A percentile compares a stretch with the other conserved stretches of the same genome.
These are phyloP conservation scores for Ogataea populi-albae DNA, from an alignment of 805 yeast genomes.

Conservation along the genomic window DNA sequence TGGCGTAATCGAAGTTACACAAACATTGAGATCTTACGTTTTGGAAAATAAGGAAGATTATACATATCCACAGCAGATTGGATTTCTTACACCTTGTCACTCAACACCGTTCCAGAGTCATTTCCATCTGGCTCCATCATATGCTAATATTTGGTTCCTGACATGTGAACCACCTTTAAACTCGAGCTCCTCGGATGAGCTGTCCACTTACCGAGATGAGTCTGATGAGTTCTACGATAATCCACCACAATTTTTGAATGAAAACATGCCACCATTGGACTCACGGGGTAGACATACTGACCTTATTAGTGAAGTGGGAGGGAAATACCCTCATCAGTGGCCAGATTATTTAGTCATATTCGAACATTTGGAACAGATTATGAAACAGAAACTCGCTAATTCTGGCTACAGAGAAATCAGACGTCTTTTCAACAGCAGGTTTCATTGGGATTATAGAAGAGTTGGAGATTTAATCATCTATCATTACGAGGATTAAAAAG, in stretches of 20 bases:
- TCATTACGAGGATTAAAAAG: conserved; percentile 8
- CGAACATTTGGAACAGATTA: conserved; percentile 52
- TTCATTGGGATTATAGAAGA: conserved; percentile 85
- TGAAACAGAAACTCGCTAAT: conserved; percentile 36
- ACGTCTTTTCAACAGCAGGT: conserved; percentile 71
- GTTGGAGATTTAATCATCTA: conserved; percentile 75
- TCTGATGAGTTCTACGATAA: conserved; percentile 79
- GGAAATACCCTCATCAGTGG: conserved; percentile 47
- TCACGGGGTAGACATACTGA: conserved; percentile 1
- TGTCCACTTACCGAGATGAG: conserved; percentile 68
- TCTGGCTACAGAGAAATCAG: conserved; percentile 43
- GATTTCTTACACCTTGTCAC: conserved; percentile 93
- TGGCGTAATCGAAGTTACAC: conserved; percentile 74
- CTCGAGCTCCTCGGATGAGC: conserved; percentile 28
- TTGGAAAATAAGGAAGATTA: conserved; percentile 19
- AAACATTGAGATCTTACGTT: conserved; percentile 41
- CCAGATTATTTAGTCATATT: conserved; percentile 74
- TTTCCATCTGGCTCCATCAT: conserved; percentile 52
- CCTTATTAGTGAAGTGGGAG: conserved; percentile 1
- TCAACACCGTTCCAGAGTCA: conserved; percentile 94
- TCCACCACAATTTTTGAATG: conserved; percentile 54
- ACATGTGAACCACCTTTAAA: conserved; percentile 90
- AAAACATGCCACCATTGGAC: conserved; percentile 44
- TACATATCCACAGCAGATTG: conserved; percentile 49
- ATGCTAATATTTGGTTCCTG: conserved; percentile 64